A percentile compares a stretch with the other conserved stretches of the same genome.
Conservation (phyloP, 257 asterid genomes). For the Scutellaria baicalensis region DNA sequence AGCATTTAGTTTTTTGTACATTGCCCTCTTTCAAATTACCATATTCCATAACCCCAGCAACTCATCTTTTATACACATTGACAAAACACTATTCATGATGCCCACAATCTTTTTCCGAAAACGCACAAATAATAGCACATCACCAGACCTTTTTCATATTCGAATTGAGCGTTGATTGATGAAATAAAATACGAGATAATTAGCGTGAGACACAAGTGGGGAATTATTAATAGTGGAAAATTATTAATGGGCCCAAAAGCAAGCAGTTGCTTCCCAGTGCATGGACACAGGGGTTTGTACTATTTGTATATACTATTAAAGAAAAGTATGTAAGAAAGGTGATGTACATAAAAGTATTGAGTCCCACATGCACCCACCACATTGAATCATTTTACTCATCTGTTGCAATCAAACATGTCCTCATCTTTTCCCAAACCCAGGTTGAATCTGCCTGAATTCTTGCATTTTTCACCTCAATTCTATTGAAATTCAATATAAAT, state of each 20-base stretch:
- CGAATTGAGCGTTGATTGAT: too few species aligned
- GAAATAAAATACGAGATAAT: background rate
- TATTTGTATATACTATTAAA: background rate
- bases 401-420: conserved; percentile 12
- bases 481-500: too few species aligned
- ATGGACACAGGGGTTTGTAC: conserved; percentile 9
- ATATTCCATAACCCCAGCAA: conserved; percentile 3
- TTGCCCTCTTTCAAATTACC: conserved; percentile 15
- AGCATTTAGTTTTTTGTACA: conserved; percentile 4
- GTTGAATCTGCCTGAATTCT: background rate
- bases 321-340: background rate
- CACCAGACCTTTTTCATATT: too few species aligned
- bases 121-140: too few species aligned
- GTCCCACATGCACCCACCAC: conserved; percentile 8
- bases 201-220: background rate
- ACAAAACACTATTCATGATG: conserved; percentile 3
- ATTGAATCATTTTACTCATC: background rate
- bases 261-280: conserved; percentile 23
- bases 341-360: background rate
- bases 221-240: background rate
- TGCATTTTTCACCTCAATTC: background rate
- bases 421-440: background rate
- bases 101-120: background rate
- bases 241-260: conserved; percentile 11
- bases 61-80: background rate